Conservation (phyloP, 768 basidiomycete species). For the Lactarius tabidus region DNA sequence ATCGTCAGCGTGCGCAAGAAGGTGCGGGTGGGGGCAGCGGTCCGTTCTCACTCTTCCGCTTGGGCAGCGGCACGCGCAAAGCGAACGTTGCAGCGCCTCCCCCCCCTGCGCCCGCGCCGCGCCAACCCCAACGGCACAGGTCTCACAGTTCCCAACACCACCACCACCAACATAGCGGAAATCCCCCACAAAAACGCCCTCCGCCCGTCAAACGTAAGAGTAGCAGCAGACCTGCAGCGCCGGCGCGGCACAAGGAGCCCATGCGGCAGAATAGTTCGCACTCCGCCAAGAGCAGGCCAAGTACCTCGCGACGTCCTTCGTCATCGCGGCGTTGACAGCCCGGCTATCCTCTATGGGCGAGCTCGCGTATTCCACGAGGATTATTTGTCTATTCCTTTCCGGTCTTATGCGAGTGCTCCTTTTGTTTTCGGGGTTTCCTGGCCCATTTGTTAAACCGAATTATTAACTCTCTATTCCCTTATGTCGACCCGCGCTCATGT, state of each 20-base stretch:
- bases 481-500: not conserved
- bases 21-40: not conserved
- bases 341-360: not conserved
- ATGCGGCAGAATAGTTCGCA: constrained; percentile 12
- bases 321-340: constrained; percentile 12
- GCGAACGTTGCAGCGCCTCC: not conserved
- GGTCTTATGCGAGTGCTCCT: constrained; percentile 7
- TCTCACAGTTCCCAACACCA: constrained; percentile 7
- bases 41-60: constrained; percentile 14
- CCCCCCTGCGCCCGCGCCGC: not conserved
- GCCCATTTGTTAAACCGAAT: not conserved
- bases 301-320: constrained; percentile 16
- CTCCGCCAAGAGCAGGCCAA: constrained; percentile 10
- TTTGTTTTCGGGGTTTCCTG: not conserved
- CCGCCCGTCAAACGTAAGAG: constrained; percentile 8
- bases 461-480: constrained; percentile 12
- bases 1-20: not conserved
- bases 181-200: not conserved
- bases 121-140: not conserved
- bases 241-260: not conserved
- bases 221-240: not conserved
- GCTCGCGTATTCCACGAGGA: constrained; percentile 12
- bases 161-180: not conserved
- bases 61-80: not conserved
- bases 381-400: not conserved